Conservation (phyloP, 2,329 filamentous ascomycete species). For the Talaromyces pinophilus region DNA sequence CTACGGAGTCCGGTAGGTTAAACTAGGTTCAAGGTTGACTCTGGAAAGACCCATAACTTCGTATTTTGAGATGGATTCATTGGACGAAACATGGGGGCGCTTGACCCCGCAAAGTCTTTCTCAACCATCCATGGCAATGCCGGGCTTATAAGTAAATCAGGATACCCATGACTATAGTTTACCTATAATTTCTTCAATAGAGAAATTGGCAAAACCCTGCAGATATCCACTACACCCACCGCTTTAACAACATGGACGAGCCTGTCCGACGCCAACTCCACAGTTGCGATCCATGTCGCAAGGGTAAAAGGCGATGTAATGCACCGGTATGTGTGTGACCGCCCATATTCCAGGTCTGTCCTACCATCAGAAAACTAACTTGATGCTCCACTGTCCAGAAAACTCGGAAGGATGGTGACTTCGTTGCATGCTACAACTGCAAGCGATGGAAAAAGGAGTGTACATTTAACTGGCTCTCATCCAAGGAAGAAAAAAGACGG, state of each 20-base stretch:
- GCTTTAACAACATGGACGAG: neutral
- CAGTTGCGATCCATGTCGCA: constrained; percentile 19
- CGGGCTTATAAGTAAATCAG: neutral
- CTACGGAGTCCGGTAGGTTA: neutral
- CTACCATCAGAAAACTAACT: constrained; percentile 1
- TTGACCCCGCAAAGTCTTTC: neutral
- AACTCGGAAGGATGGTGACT: constrained; percentile 21
- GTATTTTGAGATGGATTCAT: neutral
- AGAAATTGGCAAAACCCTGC: neutral
- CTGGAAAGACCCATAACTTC: neutral
- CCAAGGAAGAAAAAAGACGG: constrained; percentile 26
- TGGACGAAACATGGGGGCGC: constrained; percentile 4
- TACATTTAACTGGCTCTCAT: constrained; percentile 49
- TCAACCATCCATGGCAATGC: neutral
- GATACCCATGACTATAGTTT: neutral
- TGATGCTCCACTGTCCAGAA: constrained; percentile 21
- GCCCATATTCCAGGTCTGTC: neutral
- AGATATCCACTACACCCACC: neutral
- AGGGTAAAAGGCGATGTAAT: constrained; percentile 17
- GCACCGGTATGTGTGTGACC: constrained; percentile 8
- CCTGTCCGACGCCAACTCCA: constrained; percentile 15
- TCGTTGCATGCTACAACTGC: constrained; percentile 45
- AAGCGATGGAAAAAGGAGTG: constrained; percentile 48
- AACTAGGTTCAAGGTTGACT: neutral
- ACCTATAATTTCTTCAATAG: neutral